phyloP scores from a whole-genome alignment of 345 rosid species.

The Eutrema yunnanense region DNA sequence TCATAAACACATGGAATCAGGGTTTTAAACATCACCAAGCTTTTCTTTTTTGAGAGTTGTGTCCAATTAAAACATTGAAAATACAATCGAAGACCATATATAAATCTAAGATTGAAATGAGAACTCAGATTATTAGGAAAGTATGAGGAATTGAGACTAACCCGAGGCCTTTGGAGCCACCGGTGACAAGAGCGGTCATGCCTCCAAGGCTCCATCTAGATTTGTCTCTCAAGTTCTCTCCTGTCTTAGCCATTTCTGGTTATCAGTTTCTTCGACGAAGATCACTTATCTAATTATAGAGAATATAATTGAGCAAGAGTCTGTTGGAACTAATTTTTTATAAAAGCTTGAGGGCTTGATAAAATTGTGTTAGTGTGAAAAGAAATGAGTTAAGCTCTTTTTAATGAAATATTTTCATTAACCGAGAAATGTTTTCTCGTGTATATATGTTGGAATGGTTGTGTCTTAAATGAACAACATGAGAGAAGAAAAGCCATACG shows the following conservation, averaged over 20 bases:
- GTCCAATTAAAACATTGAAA: too few relatives aligned
- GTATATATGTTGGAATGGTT: too few relatives aligned
- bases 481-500: too few relatives aligned
- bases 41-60: background rate
- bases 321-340: too few relatives aligned
- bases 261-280: background rate
- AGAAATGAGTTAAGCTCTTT: too few relatives aligned
- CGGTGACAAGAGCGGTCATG: constrained; percentile 26
- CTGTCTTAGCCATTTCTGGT: background rate
- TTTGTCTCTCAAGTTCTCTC: background rate
- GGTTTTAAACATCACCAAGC: background rate
- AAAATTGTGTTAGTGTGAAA: too few relatives aligned
- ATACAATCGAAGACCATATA: background rate
- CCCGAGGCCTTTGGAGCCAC: constrained; percentile 31
- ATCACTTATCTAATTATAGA: background rate
- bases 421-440: too few relatives aligned
- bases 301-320: constrained; percentile 3
- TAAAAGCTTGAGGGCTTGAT: too few relatives aligned
- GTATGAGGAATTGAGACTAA: background rate
- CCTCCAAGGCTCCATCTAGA: constrained; percentile 22
- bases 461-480: too few relatives aligned
- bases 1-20: background rate
- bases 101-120: background rate
- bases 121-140: background rate
- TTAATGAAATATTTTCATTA: too few relatives aligned